phyloP scores from a whole-genome alignment of 257 asterid species.

The Fraxinus excelsior region DNA sequence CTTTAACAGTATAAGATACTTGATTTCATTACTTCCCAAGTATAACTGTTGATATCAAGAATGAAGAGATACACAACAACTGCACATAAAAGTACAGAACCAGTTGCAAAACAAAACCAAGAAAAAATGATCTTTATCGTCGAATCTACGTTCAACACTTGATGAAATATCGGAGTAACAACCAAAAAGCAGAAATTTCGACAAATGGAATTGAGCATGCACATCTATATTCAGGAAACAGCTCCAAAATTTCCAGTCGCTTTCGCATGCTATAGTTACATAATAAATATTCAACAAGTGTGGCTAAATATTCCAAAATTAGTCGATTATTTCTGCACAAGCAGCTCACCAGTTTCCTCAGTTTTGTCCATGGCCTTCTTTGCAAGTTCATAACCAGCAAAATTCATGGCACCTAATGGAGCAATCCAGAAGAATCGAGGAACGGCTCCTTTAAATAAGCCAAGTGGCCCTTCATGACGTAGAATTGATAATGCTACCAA shows the following conservation, averaged over 20 bases:
- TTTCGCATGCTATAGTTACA: constrained; percentile 13
- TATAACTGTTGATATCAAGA: neutral
- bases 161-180: neutral
- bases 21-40: neutral
- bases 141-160: neutral
- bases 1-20: neutral
- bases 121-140: neutral
- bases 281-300: neutral
- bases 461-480: constrained; percentile 69
- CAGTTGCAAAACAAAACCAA: neutral
- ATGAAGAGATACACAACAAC: neutral
- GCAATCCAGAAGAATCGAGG: constrained; percentile 94
- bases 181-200: constrained; percentile 24
- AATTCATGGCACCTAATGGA: constrained; percentile 88
- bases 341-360: constrained; percentile 46
- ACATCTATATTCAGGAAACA: constrained; percentile 18
- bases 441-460: constrained; percentile 80
- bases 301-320: neutral
- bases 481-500: constrained; percentile 56
- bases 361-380: constrained; percentile 73
- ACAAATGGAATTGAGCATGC: constrained; percentile 21
- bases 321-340: constrained; percentile 20
- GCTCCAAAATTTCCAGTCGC: constrained; percentile 28
- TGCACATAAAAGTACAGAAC: neutral
- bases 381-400: constrained; percentile 84